phyloP scores from a whole-genome alignment of 2,329 filamentous ascomycete species.

The Cladobotryum protrusum region DNA sequence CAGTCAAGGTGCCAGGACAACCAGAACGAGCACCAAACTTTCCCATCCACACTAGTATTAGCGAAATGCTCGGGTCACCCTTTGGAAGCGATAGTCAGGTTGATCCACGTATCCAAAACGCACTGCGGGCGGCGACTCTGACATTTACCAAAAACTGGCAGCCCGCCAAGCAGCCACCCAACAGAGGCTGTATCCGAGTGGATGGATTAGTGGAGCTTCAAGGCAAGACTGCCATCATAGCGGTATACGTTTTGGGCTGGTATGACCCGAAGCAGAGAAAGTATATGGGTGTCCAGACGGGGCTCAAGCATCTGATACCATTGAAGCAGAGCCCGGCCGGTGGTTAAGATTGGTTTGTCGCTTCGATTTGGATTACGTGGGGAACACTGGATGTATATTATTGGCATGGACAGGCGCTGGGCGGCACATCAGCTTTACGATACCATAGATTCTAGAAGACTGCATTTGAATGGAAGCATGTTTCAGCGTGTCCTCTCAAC shows the following conservation, averaged over 20 bases:
- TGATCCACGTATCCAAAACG: constrained; percentile 28
- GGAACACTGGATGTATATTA: not conserved
- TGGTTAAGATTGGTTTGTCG: constrained; percentile 14
- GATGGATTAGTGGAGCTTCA: constrained; percentile 50
- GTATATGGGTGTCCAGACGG: constrained; percentile 36
- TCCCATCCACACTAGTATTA: constrained; percentile 19
- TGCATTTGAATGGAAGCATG: not conserved
- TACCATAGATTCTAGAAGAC: constrained; percentile 19
- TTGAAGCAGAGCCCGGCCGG: constrained; percentile 31
- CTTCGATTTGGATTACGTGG: not conserved
- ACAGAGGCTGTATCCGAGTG: constrained; percentile 45
- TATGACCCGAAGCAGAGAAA: constrained; percentile 50
- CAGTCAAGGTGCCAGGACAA: constrained; percentile 18
- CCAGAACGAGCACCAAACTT: constrained; percentile 20
- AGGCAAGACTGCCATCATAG: constrained; percentile 39
- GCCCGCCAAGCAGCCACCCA: constrained; percentile 36
- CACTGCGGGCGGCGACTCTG: constrained; percentile 26
- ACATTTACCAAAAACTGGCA: constrained; percentile 42
- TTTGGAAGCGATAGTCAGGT: constrained; percentile 26
- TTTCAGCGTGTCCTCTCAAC: too few species aligned
- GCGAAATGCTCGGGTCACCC: constrained; percentile 21
- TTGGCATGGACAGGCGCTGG: constrained; percentile 21
- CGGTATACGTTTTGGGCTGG: constrained; percentile 46
- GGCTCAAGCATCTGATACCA: constrained; percentile 38
- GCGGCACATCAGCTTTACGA: constrained; percentile 19